These are phyloP conservation scores for Abelmoschus esculentus DNA, from an alignment of 345 rosid species.

Conservation along the genomic window DNA sequence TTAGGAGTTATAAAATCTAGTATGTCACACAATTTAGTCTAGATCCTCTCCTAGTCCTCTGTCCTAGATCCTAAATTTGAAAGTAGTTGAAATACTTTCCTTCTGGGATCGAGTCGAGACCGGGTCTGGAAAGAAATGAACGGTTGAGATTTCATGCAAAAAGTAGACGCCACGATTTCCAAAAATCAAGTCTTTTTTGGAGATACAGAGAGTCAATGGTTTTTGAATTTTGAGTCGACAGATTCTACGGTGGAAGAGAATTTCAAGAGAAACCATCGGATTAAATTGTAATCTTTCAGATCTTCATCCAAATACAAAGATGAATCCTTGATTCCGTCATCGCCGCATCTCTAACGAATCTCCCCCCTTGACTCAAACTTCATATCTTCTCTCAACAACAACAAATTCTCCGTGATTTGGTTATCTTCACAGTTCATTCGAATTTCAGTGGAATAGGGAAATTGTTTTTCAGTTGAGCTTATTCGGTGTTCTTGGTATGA, in stretches of 20 bases:
- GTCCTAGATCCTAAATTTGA: neutral
- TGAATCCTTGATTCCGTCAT: neutral
- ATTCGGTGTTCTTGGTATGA: neutral
- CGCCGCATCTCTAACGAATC: neutral
- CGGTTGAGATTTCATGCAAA: neutral
- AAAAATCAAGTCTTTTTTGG: neutral
- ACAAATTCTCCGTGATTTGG: neutral
- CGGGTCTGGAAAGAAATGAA: neutral
- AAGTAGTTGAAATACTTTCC: neutral
- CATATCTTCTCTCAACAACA: neutral
- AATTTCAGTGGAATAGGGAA: neutral
- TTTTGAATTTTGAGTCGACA: neutral
- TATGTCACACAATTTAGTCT: too few relatives aligned
- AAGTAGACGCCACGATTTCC: neutral
- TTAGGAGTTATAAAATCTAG: too few relatives aligned
- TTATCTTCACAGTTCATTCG: neutral
- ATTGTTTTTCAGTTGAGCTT: slow-evolving; percentile 5
- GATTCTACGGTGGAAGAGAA: neutral
- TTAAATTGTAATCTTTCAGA: slow-evolving; percentile 15
- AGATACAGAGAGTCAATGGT: neutral
- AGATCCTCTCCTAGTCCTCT: neutral
- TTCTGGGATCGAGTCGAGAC: neutral
- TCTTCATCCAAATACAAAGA: neutral
- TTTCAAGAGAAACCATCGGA: slow-evolving; percentile 22
- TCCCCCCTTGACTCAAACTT: neutral